Percentiles rank a stretch among this genome's conserved stretches.
These are phyloP conservation scores for Fragaria iinumae DNA, from an alignment of 306 rosid species.

Conservation along the genomic window DNA sequence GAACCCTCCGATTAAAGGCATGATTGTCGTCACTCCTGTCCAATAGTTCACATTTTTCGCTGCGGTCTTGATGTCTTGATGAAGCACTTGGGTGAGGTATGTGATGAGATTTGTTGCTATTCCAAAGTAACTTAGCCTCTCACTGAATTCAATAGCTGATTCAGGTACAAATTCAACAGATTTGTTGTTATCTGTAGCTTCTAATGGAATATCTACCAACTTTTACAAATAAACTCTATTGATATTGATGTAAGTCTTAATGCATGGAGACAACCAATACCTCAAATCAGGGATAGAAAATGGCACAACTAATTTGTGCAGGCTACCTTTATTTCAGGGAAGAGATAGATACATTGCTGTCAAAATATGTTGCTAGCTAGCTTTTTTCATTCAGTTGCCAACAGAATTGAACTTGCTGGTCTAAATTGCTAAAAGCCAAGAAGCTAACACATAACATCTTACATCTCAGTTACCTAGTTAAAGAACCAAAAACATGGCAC, in stretches of 20 bases:
- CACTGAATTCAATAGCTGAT: conserved; percentile 84
- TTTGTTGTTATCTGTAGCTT: not conserved
- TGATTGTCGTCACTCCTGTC: conserved; percentile 82
- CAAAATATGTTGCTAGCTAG: not conserved
- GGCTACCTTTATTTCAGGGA: not conserved
- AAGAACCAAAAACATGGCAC: not conserved
- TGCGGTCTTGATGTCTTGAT: conserved; percentile 76
- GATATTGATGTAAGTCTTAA: not conserved
- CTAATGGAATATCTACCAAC: not conserved
- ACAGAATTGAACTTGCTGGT: not conserved
- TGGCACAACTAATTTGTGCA: not conserved
- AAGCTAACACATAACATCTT: not conserved
- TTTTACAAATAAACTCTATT: not conserved
- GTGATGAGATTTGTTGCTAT: conserved; percentile 74
- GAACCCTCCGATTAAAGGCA: conserved; percentile 85
- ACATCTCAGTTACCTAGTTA: not conserved
- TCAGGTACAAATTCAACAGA: not conserved
- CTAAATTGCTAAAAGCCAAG: not conserved
- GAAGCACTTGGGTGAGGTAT: conserved; percentile 68
- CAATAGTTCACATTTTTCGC: conserved; percentile 81
- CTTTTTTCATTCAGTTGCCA: not conserved
- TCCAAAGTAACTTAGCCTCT: conserved; percentile 83
- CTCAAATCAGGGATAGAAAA: not conserved
- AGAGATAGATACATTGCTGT: not conserved
- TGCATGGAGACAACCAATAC: not conserved